These are phyloP conservation scores for Fagus sylvatica DNA, from an alignment of 306 rosid genomes.

Conservation along the genomic window DNA sequence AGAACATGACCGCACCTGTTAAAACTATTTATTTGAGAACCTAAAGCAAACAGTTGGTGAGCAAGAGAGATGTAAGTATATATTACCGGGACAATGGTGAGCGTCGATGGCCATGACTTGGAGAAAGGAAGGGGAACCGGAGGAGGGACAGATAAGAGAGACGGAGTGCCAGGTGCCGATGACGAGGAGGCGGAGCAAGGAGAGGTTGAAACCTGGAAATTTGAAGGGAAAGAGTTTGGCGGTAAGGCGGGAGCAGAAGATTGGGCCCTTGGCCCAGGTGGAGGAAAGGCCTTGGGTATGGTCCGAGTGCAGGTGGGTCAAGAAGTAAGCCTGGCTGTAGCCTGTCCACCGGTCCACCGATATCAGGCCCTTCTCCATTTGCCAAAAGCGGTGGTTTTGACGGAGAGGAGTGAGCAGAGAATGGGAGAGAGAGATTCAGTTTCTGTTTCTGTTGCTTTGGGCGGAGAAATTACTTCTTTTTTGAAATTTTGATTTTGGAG, in stretches of 20 bases:
- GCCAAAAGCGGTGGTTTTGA: background rate
- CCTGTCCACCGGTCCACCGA: slow-evolving; percentile 66
- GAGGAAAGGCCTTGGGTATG: slow-evolving; percentile 68
- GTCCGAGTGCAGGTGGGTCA: slow-evolving; percentile 79
- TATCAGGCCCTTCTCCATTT: slow-evolving; percentile 56
- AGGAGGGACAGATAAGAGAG: slow-evolving; percentile 43
- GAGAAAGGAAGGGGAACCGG: slow-evolving; percentile 22
- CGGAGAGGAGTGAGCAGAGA: background rate
- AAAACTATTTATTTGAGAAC: background rate
- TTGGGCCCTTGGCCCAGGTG: slow-evolving; percentile 56
- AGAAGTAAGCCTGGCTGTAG: slow-evolving; percentile 62
- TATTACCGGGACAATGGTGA: slow-evolving; percentile 67
- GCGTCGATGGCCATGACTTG: slow-evolving; percentile 61
- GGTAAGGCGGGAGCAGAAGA: slow-evolving; percentile 66
- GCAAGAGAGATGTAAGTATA: background rate
- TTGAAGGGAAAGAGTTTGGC: slow-evolving; percentile 65
- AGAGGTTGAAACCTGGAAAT: slow-evolving; percentile 56
- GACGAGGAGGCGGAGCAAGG: slow-evolving; percentile 56
- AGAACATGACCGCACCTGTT: slow-evolving; percentile 63
- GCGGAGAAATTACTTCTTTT: background rate
- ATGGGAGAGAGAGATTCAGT: background rate
- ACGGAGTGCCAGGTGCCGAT: slow-evolving; percentile 46
- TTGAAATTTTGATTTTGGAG: background rate
- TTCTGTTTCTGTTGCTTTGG: background rate
- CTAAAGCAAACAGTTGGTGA: slow-evolving; percentile 25